Evolutionary conservation across 225 moss, liverwort and hornwort species (phyloP).

Genomic region (Sphagnum tenellum): DNA sequence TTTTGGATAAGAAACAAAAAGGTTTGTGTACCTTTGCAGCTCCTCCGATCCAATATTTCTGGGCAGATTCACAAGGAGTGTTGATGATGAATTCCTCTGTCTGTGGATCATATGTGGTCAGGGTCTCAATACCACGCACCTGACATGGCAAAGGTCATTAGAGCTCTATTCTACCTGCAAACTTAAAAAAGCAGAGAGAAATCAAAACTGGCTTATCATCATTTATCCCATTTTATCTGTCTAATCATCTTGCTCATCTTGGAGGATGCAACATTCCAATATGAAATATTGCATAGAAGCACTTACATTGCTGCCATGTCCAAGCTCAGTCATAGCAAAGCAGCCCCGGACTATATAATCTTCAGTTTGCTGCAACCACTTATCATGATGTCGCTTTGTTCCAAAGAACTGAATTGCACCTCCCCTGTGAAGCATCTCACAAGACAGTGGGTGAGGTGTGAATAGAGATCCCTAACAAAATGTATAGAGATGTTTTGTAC

Average conservation of each 20-base stretch:
- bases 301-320: conserved; percentile 91
- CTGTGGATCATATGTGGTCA: conserved; percentile 69
- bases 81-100: conserved; percentile 78
- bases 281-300: background rate
- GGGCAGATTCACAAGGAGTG: conserved; percentile 92
- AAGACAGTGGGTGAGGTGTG: no score
- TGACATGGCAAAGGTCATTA: conserved; percentile 6
- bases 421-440: conserved; percentile 25
- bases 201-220: background rate
- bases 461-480: no score
- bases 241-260: no score
- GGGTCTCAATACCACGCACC: conserved; percentile 91
- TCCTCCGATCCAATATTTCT: conserved; percentile 98
- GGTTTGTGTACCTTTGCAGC: conserved; percentile 46
- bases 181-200: background rate
- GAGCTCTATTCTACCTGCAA: no score
- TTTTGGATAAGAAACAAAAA: no score
- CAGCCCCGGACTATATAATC: conserved; percentile 48
- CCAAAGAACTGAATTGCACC: conserved; percentile 61
- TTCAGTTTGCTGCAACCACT: conserved; percentile 62
- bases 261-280: no score
- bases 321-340: conserved; percentile 94
- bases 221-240: no score
- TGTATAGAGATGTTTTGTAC: no score
- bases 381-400: conserved; percentile 64